These are phyloP conservation scores for Fusarium caatingaense DNA, from an alignment of 2,329 filamentous ascomycete genomes.

Conservation along the genomic window DNA sequence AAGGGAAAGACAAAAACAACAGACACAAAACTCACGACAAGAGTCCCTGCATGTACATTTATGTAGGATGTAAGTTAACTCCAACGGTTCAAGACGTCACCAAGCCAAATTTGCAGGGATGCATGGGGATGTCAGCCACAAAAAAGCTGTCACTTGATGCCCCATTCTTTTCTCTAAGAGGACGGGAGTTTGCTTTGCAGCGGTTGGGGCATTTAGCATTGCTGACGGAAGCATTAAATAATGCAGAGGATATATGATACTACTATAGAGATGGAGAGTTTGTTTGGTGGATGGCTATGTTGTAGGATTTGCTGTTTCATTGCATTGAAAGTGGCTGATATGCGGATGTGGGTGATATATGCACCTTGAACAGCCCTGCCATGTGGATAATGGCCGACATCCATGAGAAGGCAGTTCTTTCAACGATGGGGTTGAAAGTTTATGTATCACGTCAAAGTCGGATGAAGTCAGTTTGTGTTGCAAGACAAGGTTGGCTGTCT, in stretches of 20 bases:
- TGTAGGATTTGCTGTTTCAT: neutral
- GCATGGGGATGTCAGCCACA: constrained; percentile 19
- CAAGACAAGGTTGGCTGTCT: neutral
- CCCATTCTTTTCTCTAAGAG: constrained; percentile 10
- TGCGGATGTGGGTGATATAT: neutral
- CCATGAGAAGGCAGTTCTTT: neutral
- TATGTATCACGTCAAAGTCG: neutral
- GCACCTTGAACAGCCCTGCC: neutral
- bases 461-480: neutral
- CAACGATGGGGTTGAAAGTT: neutral
- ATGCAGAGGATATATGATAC: neutral
- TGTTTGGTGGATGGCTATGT: neutral
- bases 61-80: constrained; percentile 36
- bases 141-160: constrained; percentile 22
- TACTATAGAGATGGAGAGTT: rapidly evolving
- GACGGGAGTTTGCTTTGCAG: neutral
- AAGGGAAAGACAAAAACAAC: neutral
- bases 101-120: constrained; percentile 14
- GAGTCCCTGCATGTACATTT: constrained; percentile 12
- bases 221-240: neutral
- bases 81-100: constrained; percentile 19
- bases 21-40: constrained; percentile 10
- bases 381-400: neutral
- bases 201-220: neutral
- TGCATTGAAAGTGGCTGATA: neutral